Evolutionary conservation across 2,329 filamentous ascomycete genomes (phyloP), one percentile per base, ranked within the genome.

Genomic region (Fusarium sp.): DNA sequence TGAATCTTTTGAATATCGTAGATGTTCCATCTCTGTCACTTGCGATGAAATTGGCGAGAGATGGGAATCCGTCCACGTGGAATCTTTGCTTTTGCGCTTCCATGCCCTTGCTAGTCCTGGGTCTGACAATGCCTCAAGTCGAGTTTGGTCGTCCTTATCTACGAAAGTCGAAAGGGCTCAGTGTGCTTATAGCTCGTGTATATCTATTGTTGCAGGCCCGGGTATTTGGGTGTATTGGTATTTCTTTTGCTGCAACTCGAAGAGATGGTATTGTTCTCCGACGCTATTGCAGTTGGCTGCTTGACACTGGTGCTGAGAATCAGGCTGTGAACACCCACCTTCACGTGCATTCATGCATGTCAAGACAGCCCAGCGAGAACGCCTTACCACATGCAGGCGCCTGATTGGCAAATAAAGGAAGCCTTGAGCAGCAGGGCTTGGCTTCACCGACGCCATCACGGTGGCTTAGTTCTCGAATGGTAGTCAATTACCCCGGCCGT

Each of bases 11-110:
- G 3, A 68, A 70, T 22, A 70, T 68, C 0, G 68, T 29, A 0
- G 56, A 58, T 11, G 68, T 64, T 4, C 65, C 65, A n/a, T 70
- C 68, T 34, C 65, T 70, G 7, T 70, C 68, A 10, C 68, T 70
- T 11, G 65, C 56, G 2, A 70, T 70, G 8, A 70, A 70, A 16
- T 60, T 29, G 1, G 68, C 60, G 0, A 68, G 65, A 31, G 64
- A 67, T 20, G 65, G 68, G 22, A 64, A 68, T 3, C 68, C 68
- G 9, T 70, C 68, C 2, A 70, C 27, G 5, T 67, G 64, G 13
- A 50, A 52, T 7, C 10, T 7, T 7, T 45, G 29, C 34, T 14
- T 47, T 18, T 31, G 1, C 4, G 5, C n/a, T 29, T 2, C 29
- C 38, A 47, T 61, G 20, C 1, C 40, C 8, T 9, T 14, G 6